Evolutionary conservation across 2,329 filamentous ascomycete species (phyloP).

Genomic region (Fusarium nygamai): DNA sequence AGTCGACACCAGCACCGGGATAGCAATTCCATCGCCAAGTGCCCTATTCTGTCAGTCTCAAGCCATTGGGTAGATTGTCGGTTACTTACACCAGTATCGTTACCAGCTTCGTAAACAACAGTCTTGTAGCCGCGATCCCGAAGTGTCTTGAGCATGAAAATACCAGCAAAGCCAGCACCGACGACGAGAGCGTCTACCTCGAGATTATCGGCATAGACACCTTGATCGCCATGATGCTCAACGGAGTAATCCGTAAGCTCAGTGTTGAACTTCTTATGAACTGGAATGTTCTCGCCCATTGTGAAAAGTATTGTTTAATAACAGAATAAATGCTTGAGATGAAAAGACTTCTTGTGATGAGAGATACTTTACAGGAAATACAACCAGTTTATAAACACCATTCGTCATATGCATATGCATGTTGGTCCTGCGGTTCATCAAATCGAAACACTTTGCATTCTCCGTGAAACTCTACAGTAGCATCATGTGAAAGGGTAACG

Average conservation of each 20-base stretch:
- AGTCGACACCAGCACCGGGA: conserved; percentile 65
- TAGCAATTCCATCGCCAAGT: conserved; percentile 65
- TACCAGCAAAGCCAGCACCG: conserved; percentile 58
- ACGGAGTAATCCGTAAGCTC: conserved; percentile 53
- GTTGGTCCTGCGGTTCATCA: background rate
- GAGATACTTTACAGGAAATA: background rate
- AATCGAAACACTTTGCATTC: background rate
- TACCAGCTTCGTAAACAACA: conserved; percentile 63
- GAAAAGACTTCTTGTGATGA: background rate
- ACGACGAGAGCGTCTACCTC: conserved; percentile 58
- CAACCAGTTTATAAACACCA: background rate
- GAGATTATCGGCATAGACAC: conserved; percentile 54
- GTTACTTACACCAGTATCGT: conserved; percentile 54
- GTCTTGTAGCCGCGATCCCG: conserved; percentile 60
- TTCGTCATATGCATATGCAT: background rate
- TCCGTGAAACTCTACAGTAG: background rate
- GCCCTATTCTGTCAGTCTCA: background rate
- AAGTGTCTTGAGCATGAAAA: conserved; percentile 62
- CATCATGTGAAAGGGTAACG: background rate
- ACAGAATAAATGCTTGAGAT: background rate
- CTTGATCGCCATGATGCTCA: conserved; percentile 43
- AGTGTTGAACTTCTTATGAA: conserved; percentile 53
- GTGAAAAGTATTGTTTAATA: background rate
- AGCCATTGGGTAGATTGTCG: too few species aligned
- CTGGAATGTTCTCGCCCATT: conserved; percentile 38